phyloP scores from a whole-genome alignment of 2,329 filamentous ascomycete species.

The Huntiella moniliformis region DNA sequence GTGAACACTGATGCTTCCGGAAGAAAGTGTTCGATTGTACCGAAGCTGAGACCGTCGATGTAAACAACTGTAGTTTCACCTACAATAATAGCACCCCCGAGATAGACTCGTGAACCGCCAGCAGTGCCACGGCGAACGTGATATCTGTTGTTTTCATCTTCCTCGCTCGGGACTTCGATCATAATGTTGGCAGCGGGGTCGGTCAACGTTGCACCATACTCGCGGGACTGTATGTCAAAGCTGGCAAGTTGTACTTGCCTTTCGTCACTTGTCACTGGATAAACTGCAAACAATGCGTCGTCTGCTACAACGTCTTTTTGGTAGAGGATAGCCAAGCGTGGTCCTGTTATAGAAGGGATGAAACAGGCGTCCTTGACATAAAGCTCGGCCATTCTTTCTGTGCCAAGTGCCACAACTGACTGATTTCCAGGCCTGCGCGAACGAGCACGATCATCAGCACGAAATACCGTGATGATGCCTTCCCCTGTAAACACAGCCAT shows the following conservation, averaged over 20 bases:
- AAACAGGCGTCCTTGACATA: constrained; percentile 41
- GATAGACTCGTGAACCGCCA: constrained; percentile 30
- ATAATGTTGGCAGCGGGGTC: constrained; percentile 40
- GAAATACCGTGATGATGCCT: constrained; percentile 36
- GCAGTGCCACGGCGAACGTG: constrained; percentile 33
- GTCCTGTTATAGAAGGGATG: constrained; percentile 37
- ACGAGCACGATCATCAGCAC: constrained; percentile 22
- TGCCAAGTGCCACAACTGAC: constrained; percentile 23
- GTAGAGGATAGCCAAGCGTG: constrained; percentile 39
- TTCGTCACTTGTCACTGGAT: constrained; percentile 39
- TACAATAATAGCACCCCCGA: constrained; percentile 54
- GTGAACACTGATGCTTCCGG: constrained; percentile 68
- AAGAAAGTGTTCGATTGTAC: constrained; percentile 44
- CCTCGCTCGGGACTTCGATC: constrained; percentile 39
- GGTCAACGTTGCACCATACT: constrained; percentile 32
- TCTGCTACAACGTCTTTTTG: constrained; percentile 32
- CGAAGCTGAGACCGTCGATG: constrained; percentile 58
- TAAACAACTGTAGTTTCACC: constrained; percentile 73
- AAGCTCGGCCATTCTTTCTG: constrained; percentile 38
- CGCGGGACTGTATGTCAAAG: constrained; percentile 39
- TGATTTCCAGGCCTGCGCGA: not conserved
- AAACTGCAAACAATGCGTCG: constrained; percentile 38
- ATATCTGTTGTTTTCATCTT: constrained; percentile 40
- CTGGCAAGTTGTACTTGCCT: constrained; percentile 32
- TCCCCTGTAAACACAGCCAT: constrained; percentile 42